phyloP scores from a whole-genome alignment of 2,329 filamentous ascomycete species.

The Canariomyces notabilis region DNA sequence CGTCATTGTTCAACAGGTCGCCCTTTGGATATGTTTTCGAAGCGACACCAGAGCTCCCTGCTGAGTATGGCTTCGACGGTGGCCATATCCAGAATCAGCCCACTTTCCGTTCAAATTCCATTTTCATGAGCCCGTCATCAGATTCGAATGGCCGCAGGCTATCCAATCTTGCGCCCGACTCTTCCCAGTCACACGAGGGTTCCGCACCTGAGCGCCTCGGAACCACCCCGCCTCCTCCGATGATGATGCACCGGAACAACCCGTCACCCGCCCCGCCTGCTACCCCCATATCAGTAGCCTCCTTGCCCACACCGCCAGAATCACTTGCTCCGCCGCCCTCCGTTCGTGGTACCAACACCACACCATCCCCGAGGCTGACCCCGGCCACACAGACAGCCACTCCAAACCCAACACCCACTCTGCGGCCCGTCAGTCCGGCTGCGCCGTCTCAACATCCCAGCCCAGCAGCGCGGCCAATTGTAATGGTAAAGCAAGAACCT shows the following conservation, averaged over 20 bases:
- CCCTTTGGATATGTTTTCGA: slow-evolving; percentile 55
- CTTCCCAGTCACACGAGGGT: slow-evolving; percentile 33
- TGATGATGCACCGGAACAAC: slow-evolving; percentile 5
- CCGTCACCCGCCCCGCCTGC: slow-evolving; percentile 22
- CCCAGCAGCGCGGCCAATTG: slow-evolving; percentile 3
- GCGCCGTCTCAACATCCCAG: slow-evolving; percentile 9
- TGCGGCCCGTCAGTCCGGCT: slow-evolving; percentile 26
- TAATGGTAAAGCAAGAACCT: slow-evolving; percentile 5
- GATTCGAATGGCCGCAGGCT: slow-evolving; percentile 53
- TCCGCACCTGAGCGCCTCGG: slow-evolving; percentile 23
- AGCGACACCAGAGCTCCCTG: slow-evolving; percentile 45
- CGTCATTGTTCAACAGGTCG: slow-evolving; percentile 19
- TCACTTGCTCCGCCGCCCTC: slow-evolving; percentile 33
- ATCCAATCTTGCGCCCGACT: slow-evolving; percentile 60
- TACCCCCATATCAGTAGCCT: slow-evolving; percentile 9
- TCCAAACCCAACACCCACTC: slow-evolving; percentile 34
- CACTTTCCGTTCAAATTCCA: slow-evolving; percentile 61
- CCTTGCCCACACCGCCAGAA: slow-evolving; percentile 42
- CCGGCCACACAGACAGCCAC: slow-evolving; percentile 26
- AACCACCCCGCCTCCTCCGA: slow-evolving; percentile 15
- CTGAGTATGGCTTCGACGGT: slow-evolving; percentile 16
- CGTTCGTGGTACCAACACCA: slow-evolving; percentile 28
- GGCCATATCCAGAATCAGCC: slow-evolving; percentile 40
- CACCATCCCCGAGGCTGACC: slow-evolving; percentile 35
- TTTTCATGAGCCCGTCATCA: slow-evolving; percentile 55